Base-by-base conservation (phyloP, 2,329 filamentous ascomycete genomes). In the Trichoderma koningii region DNA sequence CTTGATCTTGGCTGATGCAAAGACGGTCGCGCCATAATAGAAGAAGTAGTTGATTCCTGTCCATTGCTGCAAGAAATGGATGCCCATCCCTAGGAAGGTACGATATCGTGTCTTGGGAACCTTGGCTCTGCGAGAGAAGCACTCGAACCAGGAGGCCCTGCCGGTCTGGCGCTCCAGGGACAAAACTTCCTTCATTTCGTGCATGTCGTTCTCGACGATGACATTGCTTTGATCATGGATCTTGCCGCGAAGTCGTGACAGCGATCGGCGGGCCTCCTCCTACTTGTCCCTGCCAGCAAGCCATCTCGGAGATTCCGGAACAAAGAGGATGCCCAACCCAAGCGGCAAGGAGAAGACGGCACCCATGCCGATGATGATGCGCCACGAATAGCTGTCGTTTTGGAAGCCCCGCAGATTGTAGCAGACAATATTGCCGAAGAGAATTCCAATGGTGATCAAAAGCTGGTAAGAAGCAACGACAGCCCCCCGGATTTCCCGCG, bases 381-480 rank as follows among this genome's bases (percentile, higher is more conserved):
- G 82, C 86, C 89, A 91, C 1, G 85, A 83, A 0, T 73, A 75
- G 48, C 78, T 74, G 0, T 73, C 73, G 3, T 77, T 71, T 51
- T 82, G 65, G 68, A 83, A 80, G 10, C 70, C 71, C 50, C 79
- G 76, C 10, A 83, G 78, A 50, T 81, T 83, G 61, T 78, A 85
- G 74, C 86, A 86, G 70, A 87, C 79, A 63, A 82, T 76, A 69
- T 84, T 83, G 62, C 83, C 79, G 21, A 83, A 73, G 61, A 86
- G 84, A 68, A 91, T 90, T 41, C 89, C 89, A 30, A 90, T 79
- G 0, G 88, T 91, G 73, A 91, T 89, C 77, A 90, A 87, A 17
- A 91, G 83, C 76, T 91, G 89, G 75, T 91, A 91, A n/a, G 84
- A 86, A 5, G 83, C 81, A n/a, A 89, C 84, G 50, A 89, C 83